Evolutionary conservation across 2,329 filamentous ascomycete species (phyloP).

Genomic region (Aciculosporium take): DNA sequence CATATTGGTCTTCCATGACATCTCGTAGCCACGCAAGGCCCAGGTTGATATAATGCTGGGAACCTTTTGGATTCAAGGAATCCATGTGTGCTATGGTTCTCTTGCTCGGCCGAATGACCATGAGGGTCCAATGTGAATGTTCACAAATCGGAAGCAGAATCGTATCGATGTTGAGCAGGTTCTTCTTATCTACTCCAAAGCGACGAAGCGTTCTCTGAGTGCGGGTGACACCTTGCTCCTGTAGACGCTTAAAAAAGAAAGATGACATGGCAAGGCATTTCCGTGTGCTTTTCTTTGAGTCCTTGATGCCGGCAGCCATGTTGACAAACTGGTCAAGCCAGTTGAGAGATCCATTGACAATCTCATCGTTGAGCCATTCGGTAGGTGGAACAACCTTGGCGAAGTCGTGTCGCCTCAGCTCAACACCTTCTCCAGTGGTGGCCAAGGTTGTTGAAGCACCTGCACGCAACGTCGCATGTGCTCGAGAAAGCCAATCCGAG

Average conservation of each 20-base stretch:
- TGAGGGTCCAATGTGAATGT: constrained; percentile 54
- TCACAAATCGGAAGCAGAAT: constrained; percentile 57
- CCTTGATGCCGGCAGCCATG: constrained; percentile 35
- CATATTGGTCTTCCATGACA: constrained; percentile 39
- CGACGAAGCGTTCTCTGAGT: constrained; percentile 44
- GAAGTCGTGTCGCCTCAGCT: constrained; percentile 44
- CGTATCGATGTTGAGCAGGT: constrained; percentile 50
- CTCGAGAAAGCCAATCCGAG: constrained; percentile 14
- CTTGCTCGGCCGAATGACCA: constrained; percentile 48
- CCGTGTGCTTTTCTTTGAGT: constrained; percentile 32
- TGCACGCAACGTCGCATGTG: constrained; percentile 20
- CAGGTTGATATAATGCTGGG: constrained; percentile 23
- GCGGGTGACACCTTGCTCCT: constrained; percentile 29
- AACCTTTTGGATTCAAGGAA: constrained; percentile 37
- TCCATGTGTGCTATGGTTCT: constrained; percentile 55
- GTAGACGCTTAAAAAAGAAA: constrained; percentile 47
- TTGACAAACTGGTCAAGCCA: constrained; percentile 48
- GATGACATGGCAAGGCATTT: constrained; percentile 50
- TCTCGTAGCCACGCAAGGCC: constrained; percentile 41
- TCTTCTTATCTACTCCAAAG: constrained; percentile 40
- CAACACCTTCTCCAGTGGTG: constrained; percentile 33
- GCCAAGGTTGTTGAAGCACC: constrained; percentile 23
- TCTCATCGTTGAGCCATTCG: constrained; percentile 64
- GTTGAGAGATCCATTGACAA: constrained; percentile 52
- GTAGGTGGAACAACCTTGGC: constrained; percentile 40